Base-by-base conservation (phyloP, 2,329 filamentous ascomycete genomes). In the Fusarium foetens region DNA sequence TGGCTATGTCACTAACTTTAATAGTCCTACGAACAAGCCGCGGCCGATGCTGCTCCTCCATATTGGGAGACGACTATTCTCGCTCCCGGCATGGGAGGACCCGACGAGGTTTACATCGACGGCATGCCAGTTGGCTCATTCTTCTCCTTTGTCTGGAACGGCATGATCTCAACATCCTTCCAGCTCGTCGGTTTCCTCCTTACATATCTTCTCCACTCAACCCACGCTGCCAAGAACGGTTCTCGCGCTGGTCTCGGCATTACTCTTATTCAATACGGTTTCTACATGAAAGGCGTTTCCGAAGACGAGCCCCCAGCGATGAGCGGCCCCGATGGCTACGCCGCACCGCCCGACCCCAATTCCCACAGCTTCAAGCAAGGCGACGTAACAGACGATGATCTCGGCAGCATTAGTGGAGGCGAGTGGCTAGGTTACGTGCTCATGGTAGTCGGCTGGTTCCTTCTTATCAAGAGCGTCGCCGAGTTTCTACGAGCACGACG, bases 1-100 rank as follows among this genome's bases (percentile, higher is more conserved):
- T 13, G 27, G 46, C 21, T 52, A 5, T 29, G 27, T 41, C 75
- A 75, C 83, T 85, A 79, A 86, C 80, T 45, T 68, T 53, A 42
- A 38, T 19, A 98, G 94, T 95, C 95, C 39, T 99, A 99, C 81
- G 96, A 99, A 87, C 95, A 98, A 89, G 96, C 96, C 21, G 96
- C 96, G 6, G 95, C 95, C 45, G 96, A 99, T 81, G 93, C 94
- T 29, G 96, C 96, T 52, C 96, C 96, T 2, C 96, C 96, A 0
- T 99, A 99, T 83, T 99, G 96, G 96, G 96, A 99, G 85, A 99
- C 96, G 10, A 98, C 96, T 0, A 98, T 99, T 73, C 89, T 99
- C 57, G 95, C 95, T 1, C 96, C 96, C 1, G 96, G 95, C 61
- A 90, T 96, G 73, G 93, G 93, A 58, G 93, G 93, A n/a, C 90